These are phyloP conservation scores for Simplicillium sp. DNA, from an alignment of 2,329 filamentous ascomycete genomes.

Conservation along the genomic window DNA sequence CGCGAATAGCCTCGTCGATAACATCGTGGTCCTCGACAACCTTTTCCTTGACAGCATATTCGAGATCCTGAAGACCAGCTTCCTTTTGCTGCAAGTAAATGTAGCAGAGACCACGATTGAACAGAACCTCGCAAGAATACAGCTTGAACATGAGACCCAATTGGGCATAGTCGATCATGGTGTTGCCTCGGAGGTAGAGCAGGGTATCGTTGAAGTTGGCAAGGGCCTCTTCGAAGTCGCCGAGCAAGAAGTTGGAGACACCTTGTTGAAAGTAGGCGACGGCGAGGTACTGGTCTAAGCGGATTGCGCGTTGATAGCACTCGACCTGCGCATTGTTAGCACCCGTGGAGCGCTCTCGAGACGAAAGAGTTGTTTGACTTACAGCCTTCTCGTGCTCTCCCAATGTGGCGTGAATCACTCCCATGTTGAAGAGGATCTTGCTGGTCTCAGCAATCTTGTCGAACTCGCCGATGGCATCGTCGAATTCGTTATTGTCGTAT, in stretches of 20 bases:
- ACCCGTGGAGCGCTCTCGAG: neutral
- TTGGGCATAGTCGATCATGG: constrained; percentile 96
- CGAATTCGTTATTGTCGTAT: constrained; percentile 97
- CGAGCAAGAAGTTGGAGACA: constrained; percentile 93
- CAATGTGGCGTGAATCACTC: constrained; percentile 92
- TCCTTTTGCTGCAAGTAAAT: constrained; percentile 93
- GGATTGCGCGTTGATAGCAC: constrained; percentile 85
- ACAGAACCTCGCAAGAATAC: constrained; percentile 94
- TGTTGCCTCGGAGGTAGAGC: constrained; percentile 88
- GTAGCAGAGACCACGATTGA: constrained; percentile 95
- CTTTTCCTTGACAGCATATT: constrained; percentile 90
- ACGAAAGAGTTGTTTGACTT: constrained; percentile 27
- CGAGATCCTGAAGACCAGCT: constrained; percentile 81
- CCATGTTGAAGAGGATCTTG: constrained; percentile 97
- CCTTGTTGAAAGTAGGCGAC: constrained; percentile 98
- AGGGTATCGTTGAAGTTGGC: constrained; percentile 99
- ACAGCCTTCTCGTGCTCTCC: constrained; percentile 95
- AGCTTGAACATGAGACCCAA: constrained; percentile 91
- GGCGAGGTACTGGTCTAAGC: constrained; percentile 88
- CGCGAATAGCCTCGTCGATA: constrained; percentile 91
- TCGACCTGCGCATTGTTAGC: constrained; percentile 56
- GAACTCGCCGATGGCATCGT: constrained; percentile 76
- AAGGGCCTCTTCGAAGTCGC: constrained; percentile 93
- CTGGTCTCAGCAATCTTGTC: constrained; percentile 87
- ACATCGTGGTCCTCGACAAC: constrained; percentile 94